Conservation (phyloP, 148 eudicot genomes). For the Selenicereus undatus region DNA sequence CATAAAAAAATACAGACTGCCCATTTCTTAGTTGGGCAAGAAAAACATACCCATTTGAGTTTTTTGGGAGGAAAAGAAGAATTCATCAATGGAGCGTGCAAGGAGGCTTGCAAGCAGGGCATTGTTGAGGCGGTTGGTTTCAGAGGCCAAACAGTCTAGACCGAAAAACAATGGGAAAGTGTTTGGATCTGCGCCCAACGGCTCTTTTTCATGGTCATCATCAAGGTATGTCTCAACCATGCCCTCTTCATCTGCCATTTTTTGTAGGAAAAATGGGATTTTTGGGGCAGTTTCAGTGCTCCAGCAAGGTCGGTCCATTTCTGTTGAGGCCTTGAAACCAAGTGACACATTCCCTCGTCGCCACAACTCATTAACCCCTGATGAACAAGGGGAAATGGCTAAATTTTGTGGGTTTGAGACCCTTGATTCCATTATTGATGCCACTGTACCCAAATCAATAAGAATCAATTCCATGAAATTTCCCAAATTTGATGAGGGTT, state of each 20-base stretch:
- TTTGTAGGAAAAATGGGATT: slow-evolving; percentile 29
- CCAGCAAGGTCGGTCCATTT: slow-evolving; percentile 49
- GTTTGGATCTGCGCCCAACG: slow-evolving; percentile 13
- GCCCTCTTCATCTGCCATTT: slow-evolving; percentile 42
- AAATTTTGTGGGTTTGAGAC: slow-evolving; percentile 56
- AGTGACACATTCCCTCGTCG: slow-evolving; percentile 85
- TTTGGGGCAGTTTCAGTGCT: slow-evolving; percentile 15
- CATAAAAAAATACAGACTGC: slow-evolving; percentile 10
- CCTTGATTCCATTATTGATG: slow-evolving; percentile 64
- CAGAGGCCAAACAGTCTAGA: slow-evolving; percentile 35
- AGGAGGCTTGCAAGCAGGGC: slow-evolving; percentile 66
- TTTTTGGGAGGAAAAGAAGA: slow-evolving; percentile 7
- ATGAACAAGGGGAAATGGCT: slow-evolving; percentile 68
- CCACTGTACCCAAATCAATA: slow-evolving; percentile 87
- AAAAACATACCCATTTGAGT: slow-evolving; percentile 5
- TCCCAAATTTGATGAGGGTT: slow-evolving; percentile 65
- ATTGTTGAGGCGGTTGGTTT: slow-evolving; percentile 48
- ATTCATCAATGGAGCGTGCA: slow-evolving; percentile 66
- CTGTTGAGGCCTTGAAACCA: slow-evolving; percentile 68
- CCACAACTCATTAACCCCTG: slow-evolving; percentile 85
- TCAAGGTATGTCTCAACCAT: slow-evolving; percentile 68
- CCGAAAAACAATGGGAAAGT: slow-evolving; percentile 15
- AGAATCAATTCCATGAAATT: slow-evolving; percentile 57
- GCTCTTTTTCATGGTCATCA: slow-evolving; percentile 25
- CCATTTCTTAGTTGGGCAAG: slow-evolving; percentile 18